Conservation (phyloP, 1,284 basidiomycete species). For the Boletus austroedulis region DNA sequence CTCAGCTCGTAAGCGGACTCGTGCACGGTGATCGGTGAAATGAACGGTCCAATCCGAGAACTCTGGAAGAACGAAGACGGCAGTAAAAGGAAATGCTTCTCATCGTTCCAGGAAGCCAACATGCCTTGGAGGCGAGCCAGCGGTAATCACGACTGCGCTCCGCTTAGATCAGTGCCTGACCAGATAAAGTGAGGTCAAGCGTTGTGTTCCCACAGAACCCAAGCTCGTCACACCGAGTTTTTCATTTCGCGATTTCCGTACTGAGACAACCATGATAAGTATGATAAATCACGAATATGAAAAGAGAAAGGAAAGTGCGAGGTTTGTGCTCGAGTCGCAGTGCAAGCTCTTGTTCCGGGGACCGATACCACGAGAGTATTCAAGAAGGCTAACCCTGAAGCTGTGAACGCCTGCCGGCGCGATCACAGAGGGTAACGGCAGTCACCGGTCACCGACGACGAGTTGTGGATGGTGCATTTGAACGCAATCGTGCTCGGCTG, state of each 20-base stretch:
- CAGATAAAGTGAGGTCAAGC: constrained; percentile 24
- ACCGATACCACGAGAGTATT: not conserved
- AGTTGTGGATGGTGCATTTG: constrained; percentile 17
- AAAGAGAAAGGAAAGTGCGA: constrained; percentile 8
- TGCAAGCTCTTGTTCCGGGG: not conserved
- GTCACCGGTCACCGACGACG: constrained; percentile 36
- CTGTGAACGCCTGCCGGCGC: constrained; percentile 8
- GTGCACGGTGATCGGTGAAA: constrained; percentile 27
- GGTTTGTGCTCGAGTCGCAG: constrained; percentile 3
- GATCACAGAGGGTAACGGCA: constrained; percentile 8
- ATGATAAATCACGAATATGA: constrained; percentile 14
- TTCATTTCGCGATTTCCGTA: constrained; percentile 26
- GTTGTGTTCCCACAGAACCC: constrained; percentile 22
- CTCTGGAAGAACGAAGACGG: constrained; percentile 11
- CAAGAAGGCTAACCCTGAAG: constrained; percentile 23
- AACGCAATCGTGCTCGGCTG: constrained; percentile 29
- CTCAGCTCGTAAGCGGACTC: constrained; percentile 14
- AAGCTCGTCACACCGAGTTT: constrained; percentile 17
- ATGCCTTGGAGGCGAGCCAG: constrained; percentile 26
- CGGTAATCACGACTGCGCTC: constrained; percentile 28
- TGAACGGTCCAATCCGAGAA: constrained; percentile 24
- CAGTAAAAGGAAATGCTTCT: constrained; percentile 6
- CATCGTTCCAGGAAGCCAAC: constrained; percentile 14
- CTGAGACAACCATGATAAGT: constrained; percentile 20
- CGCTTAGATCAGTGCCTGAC: constrained; percentile 34